phyloP scores from a whole-genome alignment of 1,284 basidiomycete species.

The Pascua sp. region DNA sequence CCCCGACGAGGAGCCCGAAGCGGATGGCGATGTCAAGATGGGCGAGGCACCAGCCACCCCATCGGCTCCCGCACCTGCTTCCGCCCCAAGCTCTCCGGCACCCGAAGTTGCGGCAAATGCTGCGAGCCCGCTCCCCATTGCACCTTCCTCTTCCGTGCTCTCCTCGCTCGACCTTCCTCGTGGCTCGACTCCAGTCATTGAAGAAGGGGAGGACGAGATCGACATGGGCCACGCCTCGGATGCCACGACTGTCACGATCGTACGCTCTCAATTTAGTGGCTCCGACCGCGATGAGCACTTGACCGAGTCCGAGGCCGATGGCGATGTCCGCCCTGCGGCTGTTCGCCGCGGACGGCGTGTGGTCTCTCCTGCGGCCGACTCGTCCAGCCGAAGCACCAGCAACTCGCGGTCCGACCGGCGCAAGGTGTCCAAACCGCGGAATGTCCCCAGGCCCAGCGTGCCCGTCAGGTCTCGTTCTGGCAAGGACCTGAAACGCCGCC shows the following conservation, averaged over 20 bases:
- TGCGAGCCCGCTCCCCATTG: background rate
- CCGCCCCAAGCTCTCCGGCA: too few relatives aligned
- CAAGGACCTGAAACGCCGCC: conserved; percentile 13
- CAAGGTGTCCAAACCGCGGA: too few relatives aligned
- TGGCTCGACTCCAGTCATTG: background rate
- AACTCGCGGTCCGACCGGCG: too few relatives aligned
- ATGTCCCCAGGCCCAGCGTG: too few relatives aligned
- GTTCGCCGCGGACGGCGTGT: conserved; percentile 9
- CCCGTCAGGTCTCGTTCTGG: background rate
- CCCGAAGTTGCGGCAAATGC: too few relatives aligned
- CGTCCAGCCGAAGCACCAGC: conserved; percentile 1
- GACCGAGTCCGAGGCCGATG: conserved; percentile 3
- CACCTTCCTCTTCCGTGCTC: conserved; percentile 10
- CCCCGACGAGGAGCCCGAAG: conserved; percentile 21
- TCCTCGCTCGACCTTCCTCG: conserved; percentile 12
- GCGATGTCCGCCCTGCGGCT: conserved; percentile 8
- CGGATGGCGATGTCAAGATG: conserved; percentile 7
- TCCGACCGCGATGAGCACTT: conserved; percentile 10
- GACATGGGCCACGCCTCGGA: conserved; percentile 31
- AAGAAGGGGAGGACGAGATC: conserved; percentile 16
- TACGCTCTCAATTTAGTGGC: conserved; percentile 24
- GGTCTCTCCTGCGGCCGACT: conserved; percentile 10
- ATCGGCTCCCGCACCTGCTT: too few relatives aligned
- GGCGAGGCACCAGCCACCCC: background rate
- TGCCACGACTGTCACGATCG: conserved; percentile 36